Evolutionary conservation across 495 filamentous ascomycete genomes (phyloP).

Genomic region (Oleoguttula mirabilis): DNA sequence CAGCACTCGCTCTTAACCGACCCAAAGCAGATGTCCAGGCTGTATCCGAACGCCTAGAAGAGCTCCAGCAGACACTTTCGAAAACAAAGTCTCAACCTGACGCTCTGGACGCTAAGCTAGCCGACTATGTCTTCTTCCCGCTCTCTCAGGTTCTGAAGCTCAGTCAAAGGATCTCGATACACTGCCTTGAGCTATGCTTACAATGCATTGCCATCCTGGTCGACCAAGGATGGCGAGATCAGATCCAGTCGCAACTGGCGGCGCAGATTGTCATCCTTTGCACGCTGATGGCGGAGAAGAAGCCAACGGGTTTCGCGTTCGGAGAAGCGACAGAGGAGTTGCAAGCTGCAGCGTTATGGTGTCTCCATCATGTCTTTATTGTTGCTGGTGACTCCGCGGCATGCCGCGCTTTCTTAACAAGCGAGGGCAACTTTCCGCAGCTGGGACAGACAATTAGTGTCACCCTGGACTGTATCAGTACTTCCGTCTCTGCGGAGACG

Average conservation of each 20-base stretch:
- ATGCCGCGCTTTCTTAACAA: constrained; percentile 35
- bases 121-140: constrained; percentile 91
- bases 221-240: constrained; percentile 59
- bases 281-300: constrained; percentile 66
- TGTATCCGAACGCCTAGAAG: constrained; percentile 41
- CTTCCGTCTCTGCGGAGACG: constrained; percentile 46
- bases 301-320: constrained; percentile 25
- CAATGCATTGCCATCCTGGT: constrained; percentile 62
- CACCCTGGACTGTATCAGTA: constrained; percentile 56
- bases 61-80: constrained; percentile 42
- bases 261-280: constrained; percentile 79
- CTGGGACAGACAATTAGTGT: constrained; percentile 75
- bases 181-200: constrained; percentile 61
- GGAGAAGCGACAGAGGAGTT: constrained; percentile 28
- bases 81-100: constrained; percentile 38
- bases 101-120: constrained; percentile 65
- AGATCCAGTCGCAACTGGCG: constrained; percentile 54
- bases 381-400: constrained; percentile 22
- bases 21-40: constrained; percentile 39
- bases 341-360: constrained; percentile 39
- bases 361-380: constrained; percentile 42
- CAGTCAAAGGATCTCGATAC: constrained; percentile 56
- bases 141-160: constrained; percentile 75
- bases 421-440: constrained; percentile 56
- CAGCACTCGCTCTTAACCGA: constrained; percentile 49